Conservation (phyloP, 2,329 filamentous ascomycete genomes). For the Aureobasidium sp. region DNA sequence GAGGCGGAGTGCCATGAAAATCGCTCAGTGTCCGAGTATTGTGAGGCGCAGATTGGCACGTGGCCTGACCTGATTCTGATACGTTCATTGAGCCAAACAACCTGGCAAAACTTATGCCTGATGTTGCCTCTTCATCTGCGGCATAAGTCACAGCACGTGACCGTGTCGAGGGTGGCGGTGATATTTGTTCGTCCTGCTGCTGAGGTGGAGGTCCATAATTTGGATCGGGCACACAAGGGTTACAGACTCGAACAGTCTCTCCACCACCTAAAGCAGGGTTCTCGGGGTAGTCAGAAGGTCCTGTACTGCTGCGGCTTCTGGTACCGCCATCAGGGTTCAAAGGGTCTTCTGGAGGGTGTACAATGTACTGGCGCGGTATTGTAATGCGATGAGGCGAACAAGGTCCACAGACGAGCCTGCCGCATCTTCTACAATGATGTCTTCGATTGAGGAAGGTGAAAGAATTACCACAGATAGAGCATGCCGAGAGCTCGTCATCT, state of each 20-base stretch:
- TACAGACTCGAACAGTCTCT: slow-evolving; percentile 63
- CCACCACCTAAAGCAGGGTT: slow-evolving; percentile 55
- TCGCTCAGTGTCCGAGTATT: slow-evolving; percentile 6
- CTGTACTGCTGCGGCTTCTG: slow-evolving; percentile 32
- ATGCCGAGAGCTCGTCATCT: slow-evolving; percentile 72
- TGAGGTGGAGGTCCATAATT: slow-evolving; percentile 18
- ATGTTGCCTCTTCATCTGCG: neutral
- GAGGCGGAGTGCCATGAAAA: neutral
- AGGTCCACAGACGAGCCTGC: slow-evolving; percentile 78
- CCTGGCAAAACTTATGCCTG: slow-evolving; percentile 9
- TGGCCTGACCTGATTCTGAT: neutral
- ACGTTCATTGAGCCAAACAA: slow-evolving; percentile 3
- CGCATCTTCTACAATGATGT: slow-evolving; percentile 95
- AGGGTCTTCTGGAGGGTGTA: slow-evolving; percentile 57
- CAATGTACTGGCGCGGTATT: slow-evolving; percentile 88
- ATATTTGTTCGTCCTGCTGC: slow-evolving; percentile 12
- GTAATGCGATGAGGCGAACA: slow-evolving; percentile 94
- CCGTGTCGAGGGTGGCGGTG: slow-evolving; percentile 12
- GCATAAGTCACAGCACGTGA: slow-evolving; percentile 18
- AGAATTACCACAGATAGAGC: slow-evolving; percentile 72
- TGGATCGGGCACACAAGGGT: slow-evolving; percentile 64
- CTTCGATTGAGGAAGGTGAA: slow-evolving; percentile 85
- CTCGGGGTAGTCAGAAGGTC: slow-evolving; percentile 21
- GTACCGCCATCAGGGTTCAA: slow-evolving; percentile 31
- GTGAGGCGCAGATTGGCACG: slow-evolving; percentile 8